Evolutionary conservation across 2,329 filamentous ascomycete species (phyloP), one percentile per base, ranked within the genome.

Genomic region (Colletotrichum destructivum): DNA sequence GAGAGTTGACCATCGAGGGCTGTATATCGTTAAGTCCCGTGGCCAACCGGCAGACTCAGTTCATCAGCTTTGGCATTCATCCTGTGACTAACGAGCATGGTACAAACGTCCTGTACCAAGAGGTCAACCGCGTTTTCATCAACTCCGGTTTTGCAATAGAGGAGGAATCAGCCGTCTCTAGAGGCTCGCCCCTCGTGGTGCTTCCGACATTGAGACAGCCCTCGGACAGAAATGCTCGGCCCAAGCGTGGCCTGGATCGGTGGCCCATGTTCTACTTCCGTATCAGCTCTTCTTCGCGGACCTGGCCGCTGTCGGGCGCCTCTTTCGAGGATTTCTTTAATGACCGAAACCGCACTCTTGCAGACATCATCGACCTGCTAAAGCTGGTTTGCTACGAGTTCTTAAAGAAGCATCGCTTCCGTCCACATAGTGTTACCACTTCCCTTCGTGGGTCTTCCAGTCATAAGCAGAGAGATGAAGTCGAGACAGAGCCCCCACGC

Each of bases 221-320:
- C 1, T 88, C 85, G 1, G 82, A 79, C 42, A 87, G 82, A 73
- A 88, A 90, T 69, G 75, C 88, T 26, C 74, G 85, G 76, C 81
- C 82, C 15, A 87, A 85, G 54, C 96, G 94, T 78, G 87, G 90
- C 0, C 84, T 95, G 12, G 94, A 98, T 77, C 88, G 90, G 62
- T 96, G 94, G 91, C 95, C 96, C 0, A 96, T 96, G 91, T 98
- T 98, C 77, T 93, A 91, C 76, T 82, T 98, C n/a, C 89, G 89
- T 38, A 88, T 98, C 46, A 82, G 85, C 31, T 60, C 65, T 18
- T 49, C 66, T 4, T 64, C 69, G 11, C 23, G 18, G 31, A n/a
- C 21, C 7, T 26, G 47, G 12, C 44, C 69, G 23, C 23, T 38
- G 2, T 13, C 51, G 7, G 16, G 61, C 11, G 51, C 54, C 9